Percentiles rank a stretch among this genome's conserved stretches.
Evolutionary conservation across 805 yeast genomes (phyloP).

Genomic region (Pichia thaimueangensis): DNA sequence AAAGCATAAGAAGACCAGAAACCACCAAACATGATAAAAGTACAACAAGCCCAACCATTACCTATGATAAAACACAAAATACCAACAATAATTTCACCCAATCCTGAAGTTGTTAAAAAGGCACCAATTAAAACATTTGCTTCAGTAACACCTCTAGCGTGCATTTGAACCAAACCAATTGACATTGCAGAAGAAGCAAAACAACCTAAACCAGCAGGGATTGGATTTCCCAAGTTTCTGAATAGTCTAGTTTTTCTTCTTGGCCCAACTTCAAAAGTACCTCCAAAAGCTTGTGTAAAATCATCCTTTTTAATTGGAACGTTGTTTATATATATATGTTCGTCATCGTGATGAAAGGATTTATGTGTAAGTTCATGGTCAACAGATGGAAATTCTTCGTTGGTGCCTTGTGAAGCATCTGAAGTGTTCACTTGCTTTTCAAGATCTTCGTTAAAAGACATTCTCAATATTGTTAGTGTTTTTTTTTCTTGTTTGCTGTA

Average conservation of each 20-base stretch:
- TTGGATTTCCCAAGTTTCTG: slow-evolving; percentile 37
- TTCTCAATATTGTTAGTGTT: not conserved
- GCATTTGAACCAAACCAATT: slow-evolving; percentile 40
- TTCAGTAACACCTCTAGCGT: slow-evolving; percentile 38
- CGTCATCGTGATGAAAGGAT: slow-evolving; percentile 35
- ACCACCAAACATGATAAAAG: slow-evolving; percentile 47
- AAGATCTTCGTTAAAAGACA: not conserved
- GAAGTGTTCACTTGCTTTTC: too few species aligned
- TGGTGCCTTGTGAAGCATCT: too few species aligned
- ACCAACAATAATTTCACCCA: slow-evolving; percentile 45
- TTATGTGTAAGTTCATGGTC: slow-evolving; percentile 12
- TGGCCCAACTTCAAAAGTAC: slow-evolving; percentile 41
- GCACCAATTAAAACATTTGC: slow-evolving; percentile 42
- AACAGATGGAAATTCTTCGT: slow-evolving; percentile 6
- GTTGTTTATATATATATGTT: slow-evolving; percentile 37
- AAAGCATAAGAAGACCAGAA: slow-evolving; percentile 49
- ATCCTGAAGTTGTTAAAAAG: slow-evolving; percentile 43
- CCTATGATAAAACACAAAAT: slow-evolving; percentile 44
- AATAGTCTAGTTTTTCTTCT: slow-evolving; percentile 23
- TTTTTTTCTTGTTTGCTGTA: too few species aligned
- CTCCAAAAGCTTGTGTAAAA: slow-evolving; percentile 58
- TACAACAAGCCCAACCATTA: slow-evolving; percentile 51
- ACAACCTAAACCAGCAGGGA: slow-evolving; percentile 48
- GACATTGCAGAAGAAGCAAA: slow-evolving; percentile 42
- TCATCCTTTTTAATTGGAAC: slow-evolving; percentile 45